A percentile compares a stretch with the other conserved stretches of the same genome.
phyloP scores from a whole-genome alignment of 2,329 filamentous ascomycete species.

The Penicillium freii region DNA sequence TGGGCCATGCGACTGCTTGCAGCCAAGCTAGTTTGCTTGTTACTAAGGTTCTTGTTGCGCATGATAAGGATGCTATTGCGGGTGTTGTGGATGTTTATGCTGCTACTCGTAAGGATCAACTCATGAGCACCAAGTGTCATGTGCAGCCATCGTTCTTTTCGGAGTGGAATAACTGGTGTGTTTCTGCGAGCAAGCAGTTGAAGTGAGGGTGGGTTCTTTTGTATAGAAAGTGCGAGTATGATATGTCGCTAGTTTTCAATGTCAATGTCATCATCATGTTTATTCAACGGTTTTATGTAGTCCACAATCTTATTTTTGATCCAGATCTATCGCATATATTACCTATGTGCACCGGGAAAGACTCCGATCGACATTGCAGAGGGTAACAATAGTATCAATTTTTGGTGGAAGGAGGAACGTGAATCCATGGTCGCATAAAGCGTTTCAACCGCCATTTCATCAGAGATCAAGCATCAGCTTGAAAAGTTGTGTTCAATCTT shows the following conservation, averaged over 20 bases:
- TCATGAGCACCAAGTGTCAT: conserved; percentile 56
- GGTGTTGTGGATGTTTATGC: conserved; percentile 64
- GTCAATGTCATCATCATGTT: conserved; percentile 5
- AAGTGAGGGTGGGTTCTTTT: conserved; percentile 21
- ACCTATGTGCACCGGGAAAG: too few relatives aligned
- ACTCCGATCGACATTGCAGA: too few relatives aligned
- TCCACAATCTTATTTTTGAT: not conserved
- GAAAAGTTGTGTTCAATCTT: too few relatives aligned
- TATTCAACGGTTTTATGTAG: not conserved
- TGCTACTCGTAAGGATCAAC: conserved; percentile 59
- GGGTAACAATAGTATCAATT: too few relatives aligned
- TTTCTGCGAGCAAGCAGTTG: conserved; percentile 44
- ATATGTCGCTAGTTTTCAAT: not conserved
- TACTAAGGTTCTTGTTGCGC: conserved; percentile 44
- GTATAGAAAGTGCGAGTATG: conserved; percentile 1
- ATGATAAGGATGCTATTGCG: conserved; percentile 53
- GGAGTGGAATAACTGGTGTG: conserved; percentile 73
- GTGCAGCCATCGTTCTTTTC: conserved; percentile 66
- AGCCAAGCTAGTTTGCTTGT: conserved; percentile 56
- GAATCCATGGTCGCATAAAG: too few relatives aligned
- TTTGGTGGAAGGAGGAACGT: too few relatives aligned
- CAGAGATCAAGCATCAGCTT: too few relatives aligned
- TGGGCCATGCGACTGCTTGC: conserved; percentile 70
- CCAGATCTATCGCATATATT: too few relatives aligned
- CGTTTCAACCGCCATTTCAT: too few relatives aligned